Percentiles rank a stretch among this genome's conserved stretches.
phyloP scores from a whole-genome alignment of 352 stramenopile species.

The Bremia lactucae region DNA sequence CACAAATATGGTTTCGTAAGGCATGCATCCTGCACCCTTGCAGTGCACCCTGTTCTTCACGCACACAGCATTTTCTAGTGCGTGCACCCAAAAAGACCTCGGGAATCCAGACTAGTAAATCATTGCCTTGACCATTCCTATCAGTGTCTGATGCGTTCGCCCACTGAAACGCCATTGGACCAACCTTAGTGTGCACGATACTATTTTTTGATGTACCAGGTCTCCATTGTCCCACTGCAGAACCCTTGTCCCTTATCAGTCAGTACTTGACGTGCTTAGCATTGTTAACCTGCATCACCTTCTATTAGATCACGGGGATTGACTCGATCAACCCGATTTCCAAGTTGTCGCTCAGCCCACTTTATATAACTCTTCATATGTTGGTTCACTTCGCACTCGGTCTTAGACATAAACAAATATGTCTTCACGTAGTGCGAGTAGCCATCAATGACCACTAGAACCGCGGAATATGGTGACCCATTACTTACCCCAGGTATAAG shows the following conservation, averaged over 20 bases:
- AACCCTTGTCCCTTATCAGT: conserved; percentile 11
- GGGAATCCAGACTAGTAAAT: neutral
- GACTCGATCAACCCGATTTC: neutral
- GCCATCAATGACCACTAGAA: conserved; percentile 6
- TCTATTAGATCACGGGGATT: no score
- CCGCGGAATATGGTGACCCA: neutral
- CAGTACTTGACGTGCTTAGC: neutral
- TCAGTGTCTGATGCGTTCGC: neutral
- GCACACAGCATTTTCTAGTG: neutral
- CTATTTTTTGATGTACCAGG: neutral
- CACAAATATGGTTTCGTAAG: neutral
- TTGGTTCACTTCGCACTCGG: neutral
- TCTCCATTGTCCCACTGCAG: conserved; percentile 1
- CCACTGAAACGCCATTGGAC: neutral
- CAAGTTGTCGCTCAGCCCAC: neutral
- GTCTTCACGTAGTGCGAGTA: conserved; percentile 2
- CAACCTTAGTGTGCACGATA: neutral
- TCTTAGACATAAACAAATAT: neutral
- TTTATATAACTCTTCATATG: neutral
- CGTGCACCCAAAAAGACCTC: neutral
- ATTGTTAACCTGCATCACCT: neutral
- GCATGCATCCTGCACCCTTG: neutral
- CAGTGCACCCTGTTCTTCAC: neutral
- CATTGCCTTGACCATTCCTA: neutral
- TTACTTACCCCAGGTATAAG: conserved; percentile 5